These are phyloP conservation scores for Puccinia hordei DNA, from an alignment of 1,284 basidiomycete species.

Conservation along the genomic window DNA sequence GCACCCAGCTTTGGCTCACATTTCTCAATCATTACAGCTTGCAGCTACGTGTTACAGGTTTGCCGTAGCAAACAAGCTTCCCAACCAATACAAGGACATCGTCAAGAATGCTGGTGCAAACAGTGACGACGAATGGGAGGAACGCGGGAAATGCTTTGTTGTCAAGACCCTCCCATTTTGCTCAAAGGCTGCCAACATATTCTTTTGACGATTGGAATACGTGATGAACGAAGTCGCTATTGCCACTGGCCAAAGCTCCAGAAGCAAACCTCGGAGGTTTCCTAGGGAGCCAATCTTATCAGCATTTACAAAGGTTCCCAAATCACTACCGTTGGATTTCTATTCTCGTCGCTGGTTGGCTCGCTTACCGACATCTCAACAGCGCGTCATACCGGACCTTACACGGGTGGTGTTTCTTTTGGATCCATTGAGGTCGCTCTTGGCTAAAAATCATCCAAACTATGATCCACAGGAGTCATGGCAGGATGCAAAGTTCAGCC, in stretches of 20 bases:
- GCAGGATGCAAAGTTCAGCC: neutral
- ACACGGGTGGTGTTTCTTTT: slow-evolving; percentile 12
- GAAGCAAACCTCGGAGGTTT: neutral
- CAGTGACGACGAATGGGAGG: slow-evolving; percentile 19
- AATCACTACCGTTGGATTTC: slow-evolving; percentile 17
- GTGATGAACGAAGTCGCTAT: neutral
- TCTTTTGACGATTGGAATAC: slow-evolving; percentile 5
- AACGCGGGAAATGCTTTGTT: neutral
- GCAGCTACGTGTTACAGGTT: slow-evolving; percentile 7
- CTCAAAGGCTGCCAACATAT: slow-evolving; percentile 5
- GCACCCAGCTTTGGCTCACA: neutral
- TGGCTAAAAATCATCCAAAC: neutral
- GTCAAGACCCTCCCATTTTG: slow-evolving; percentile 21
- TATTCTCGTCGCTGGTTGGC: slow-evolving; percentile 11
- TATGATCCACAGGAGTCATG: neutral
- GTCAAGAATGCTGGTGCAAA: neutral
- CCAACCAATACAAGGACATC: slow-evolving; percentile 5
- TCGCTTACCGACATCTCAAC: neutral
- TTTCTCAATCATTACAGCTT: neutral
- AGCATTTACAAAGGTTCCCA: slow-evolving; percentile 2
- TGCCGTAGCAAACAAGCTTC: slow-evolving; percentile 1
- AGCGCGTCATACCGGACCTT: neutral
- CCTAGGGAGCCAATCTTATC: neutral
- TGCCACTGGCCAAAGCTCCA: neutral
- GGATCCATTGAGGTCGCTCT: neutral